phyloP scores from a whole-genome alignment of 2,329 filamentous ascomycete genomes.

The Pestalotiopsis sp. region DNA sequence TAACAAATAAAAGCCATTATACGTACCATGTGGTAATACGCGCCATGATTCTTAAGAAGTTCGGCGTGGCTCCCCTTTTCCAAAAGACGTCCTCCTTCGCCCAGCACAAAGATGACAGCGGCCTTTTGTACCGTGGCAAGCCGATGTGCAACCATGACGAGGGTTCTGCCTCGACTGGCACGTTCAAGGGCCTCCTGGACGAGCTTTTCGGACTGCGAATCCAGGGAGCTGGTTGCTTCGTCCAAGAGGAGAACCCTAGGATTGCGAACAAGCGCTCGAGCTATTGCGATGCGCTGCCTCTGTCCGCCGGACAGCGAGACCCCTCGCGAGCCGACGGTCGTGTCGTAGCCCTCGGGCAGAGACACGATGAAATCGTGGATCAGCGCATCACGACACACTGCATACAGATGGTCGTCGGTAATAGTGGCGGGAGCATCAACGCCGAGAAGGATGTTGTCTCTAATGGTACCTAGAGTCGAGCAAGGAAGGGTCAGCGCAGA shows the following conservation, averaged over 20 bases:
- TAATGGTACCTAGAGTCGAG: constrained; percentile 68
- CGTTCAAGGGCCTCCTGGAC: constrained; percentile 91
- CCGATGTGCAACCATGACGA: constrained; percentile 93
- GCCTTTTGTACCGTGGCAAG: constrained; percentile 92
- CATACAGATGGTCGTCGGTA: constrained; percentile 70
- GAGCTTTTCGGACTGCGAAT: constrained; percentile 91
- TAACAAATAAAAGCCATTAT: no score
- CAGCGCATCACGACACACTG: constrained; percentile 86
- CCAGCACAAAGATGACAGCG: constrained; percentile 95
- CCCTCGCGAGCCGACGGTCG: constrained; percentile 75
- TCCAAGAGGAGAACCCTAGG: constrained; percentile 90
- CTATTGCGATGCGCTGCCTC: constrained; percentile 82
- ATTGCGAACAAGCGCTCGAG: constrained; percentile 86
- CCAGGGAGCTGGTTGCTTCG: constrained; percentile 90
- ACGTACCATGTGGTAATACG: no score
- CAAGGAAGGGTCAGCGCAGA: not conserved
- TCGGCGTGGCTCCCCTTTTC: no score
- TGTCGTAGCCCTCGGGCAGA: constrained; percentile 87
- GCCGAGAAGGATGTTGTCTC: constrained; percentile 84
- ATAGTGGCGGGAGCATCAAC: constrained; percentile 66
- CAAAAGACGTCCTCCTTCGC: constrained; percentile 57
- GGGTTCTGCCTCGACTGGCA: constrained; percentile 84
- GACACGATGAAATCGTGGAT: constrained; percentile 86
- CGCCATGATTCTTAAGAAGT: no score
- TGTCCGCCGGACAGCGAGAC: constrained; percentile 64